Evolutionary conservation across 1,284 basidiomycete genomes (phyloP).

Genomic region (Malassezia sympodialis): DNA sequence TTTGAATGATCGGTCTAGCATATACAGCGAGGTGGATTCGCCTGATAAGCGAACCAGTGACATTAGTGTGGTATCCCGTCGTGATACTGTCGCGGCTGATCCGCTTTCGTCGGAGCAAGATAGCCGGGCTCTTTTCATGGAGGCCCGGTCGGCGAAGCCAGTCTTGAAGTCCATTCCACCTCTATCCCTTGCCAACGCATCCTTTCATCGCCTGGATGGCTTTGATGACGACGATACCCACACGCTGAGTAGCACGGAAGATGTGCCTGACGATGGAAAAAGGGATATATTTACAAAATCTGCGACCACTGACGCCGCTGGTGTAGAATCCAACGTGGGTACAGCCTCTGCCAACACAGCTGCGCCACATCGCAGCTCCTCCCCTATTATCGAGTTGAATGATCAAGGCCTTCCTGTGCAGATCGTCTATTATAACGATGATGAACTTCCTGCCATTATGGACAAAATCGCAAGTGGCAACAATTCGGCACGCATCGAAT

Average conservation of each 20-base stretch:
- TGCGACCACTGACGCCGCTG: not conserved
- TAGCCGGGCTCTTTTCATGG: slow-evolving; percentile 8
- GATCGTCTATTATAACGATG: slow-evolving; percentile 17
- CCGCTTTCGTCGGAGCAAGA: not conserved
- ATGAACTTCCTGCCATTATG: slow-evolving; percentile 16
- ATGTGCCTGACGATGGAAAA: not conserved
- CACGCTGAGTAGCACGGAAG: slow-evolving; percentile 3
- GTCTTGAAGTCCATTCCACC: not conserved
- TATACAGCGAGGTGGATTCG: slow-evolving; percentile 8
- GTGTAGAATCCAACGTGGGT: not conserved
- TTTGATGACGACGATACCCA: not conserved
- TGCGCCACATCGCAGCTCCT: not conserved
- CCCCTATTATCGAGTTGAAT: slow-evolving; percentile 1
- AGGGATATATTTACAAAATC: not conserved
- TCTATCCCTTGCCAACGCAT: not conserved
- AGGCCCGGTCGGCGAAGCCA: not conserved
- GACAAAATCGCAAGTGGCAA: slow-evolving; percentile 16
- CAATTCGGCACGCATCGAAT: slow-evolving; percentile 16
- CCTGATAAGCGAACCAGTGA: slow-evolving; percentile 10
- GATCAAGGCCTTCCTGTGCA: slow-evolving; percentile 14
- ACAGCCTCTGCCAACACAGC: not conserved
- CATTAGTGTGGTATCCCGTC: slow-evolving; percentile 3
- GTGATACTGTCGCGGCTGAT: not conserved
- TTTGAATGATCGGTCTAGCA: slow-evolving; percentile 13
- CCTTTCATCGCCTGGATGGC: not conserved